Evolutionary conservation across 192 early-diverging fungal species (phyloP), one percentile per base, ranked within the genome.

Genomic region (Jimgerdemannia flammicorona): DNA sequence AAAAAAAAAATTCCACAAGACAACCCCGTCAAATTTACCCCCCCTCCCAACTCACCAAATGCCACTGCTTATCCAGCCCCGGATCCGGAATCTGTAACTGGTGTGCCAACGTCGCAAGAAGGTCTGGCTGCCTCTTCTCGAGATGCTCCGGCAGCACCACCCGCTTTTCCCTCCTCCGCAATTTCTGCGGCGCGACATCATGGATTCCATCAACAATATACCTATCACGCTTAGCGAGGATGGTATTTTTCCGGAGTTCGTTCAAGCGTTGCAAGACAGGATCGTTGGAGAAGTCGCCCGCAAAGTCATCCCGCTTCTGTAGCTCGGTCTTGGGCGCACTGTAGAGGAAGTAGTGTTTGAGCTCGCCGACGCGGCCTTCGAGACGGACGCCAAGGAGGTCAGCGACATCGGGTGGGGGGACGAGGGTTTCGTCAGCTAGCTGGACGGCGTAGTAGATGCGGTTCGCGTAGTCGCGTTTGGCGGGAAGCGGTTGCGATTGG

Each of bases 11-110:
- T n/a, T n/a, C n/a, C n/a, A n/a, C n/a, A n/a, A n/a, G n/a, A n/a
- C n/a, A n/a, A n/a, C n/a, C n/a, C n/a, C n/a, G n/a, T n/a, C n/a
- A n/a, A n/a, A n/a, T n/a, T n/a, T n/a, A n/a, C n/a, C 67, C 67
- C 40, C 4, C 66, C 39, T 17, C 29, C 3, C 43, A 17, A 80
- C 80, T 80, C 78, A 94, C 89, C 83, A 95, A 80, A 87, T 95
- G 93, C 94, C 94, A 95, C 76, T 95, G 94, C 41, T 90, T 79
- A 65, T 74, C 54, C 79, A 95, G 91, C 44, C 88, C 91, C 43
- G 93, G 93, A 80, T 95, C 94, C n/a, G 44, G 49, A 42, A 95
- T 92, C 41, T 73, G 78, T 42, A 94, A 80, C 54, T 77, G n/a
- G 14, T 72, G 41, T 54, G 76, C 76, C 19, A 82, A 41, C 10